A percentile compares a stretch with the other conserved stretches of the same genome.
phyloP scores from a whole-genome alignment of 441 rosid genomes.

The Croton setiger region DNA sequence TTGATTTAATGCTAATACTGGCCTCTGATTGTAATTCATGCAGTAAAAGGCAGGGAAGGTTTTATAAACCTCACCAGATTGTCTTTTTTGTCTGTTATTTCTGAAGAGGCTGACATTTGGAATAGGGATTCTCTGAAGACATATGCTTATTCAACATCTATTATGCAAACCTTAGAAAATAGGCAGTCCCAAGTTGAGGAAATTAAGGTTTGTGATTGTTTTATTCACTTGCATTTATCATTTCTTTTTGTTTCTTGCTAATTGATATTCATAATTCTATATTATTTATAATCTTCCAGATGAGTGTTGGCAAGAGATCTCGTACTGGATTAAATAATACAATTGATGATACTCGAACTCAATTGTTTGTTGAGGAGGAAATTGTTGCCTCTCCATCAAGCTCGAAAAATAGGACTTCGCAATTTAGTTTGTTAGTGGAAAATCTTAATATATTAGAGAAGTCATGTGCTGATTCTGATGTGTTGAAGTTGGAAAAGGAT shows the following conservation, averaged over 20 bases:
- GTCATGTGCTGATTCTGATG: conserved; percentile 46
- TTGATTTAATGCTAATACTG: neutral
- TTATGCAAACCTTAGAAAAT: conserved; percentile 35
- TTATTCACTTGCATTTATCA: neutral
- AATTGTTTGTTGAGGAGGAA: conserved; percentile 6
- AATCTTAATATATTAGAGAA: conserved; percentile 65
- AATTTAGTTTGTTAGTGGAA: conserved; percentile 52
- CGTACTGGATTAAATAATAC: conserved; percentile 17
- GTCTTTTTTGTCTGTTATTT: conserved; percentile 38
- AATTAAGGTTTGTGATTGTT: conserved; percentile 36
- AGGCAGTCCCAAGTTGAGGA: conserved; percentile 33
- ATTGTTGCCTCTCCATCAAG: conserved; percentile 20
- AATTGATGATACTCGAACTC: conserved; percentile 12
- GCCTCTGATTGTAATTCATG: neutral
- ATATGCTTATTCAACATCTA: conserved; percentile 37
- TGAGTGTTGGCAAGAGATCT: conserved; percentile 29
- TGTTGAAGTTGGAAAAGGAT: conserved; percentile 51
- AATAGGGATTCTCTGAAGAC: conserved; percentile 34
- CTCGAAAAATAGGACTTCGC: conserved; percentile 26
- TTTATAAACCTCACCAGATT: conserved; percentile 35
- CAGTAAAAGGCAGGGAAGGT: conserved; percentile 52
- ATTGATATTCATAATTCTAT: neutral
- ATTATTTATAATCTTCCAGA: conserved; percentile 31
- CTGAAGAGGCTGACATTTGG: conserved; percentile 36
- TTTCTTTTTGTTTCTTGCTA: neutral